Evolutionary conservation across 163 green algal genomes (phyloP).

Genomic region (Trebouxia gelatinosa): DNA sequence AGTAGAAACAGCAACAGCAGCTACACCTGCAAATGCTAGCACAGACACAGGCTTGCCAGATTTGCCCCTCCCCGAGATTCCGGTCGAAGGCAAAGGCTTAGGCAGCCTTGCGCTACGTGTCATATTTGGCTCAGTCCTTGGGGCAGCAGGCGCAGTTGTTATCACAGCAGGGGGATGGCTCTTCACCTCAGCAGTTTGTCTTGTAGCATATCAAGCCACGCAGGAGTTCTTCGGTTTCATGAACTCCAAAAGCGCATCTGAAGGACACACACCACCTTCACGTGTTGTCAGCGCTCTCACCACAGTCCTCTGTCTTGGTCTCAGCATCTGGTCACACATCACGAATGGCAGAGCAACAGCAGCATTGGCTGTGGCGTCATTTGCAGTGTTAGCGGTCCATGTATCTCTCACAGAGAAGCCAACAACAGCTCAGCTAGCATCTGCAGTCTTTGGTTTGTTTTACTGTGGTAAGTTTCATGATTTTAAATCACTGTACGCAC

Average conservation of each 20-base stretch:
- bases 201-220: slow-evolving; percentile 77
- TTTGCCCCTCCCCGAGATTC: background rate
- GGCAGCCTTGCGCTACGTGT: slow-evolving; percentile 57
- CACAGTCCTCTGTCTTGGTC: slow-evolving; percentile 74
- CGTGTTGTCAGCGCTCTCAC: slow-evolving; percentile 63
- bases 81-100: slow-evolving; percentile 22
- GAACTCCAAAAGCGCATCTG: slow-evolving; percentile 66
- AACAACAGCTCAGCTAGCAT: slow-evolving; percentile 84
- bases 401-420: slow-evolving; percentile 70
- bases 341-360: slow-evolving; percentile 54
- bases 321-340: slow-evolving; percentile 67
- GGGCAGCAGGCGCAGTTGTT: slow-evolving; percentile 55
- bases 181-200: slow-evolving; percentile 61
- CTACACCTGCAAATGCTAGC: slow-evolving; percentile 11
- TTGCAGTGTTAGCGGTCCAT: slow-evolving; percentile 83
- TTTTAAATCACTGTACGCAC: background rate
- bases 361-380: slow-evolving; percentile 77
- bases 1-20: slow-evolving; percentile 3
- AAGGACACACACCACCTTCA: slow-evolving; percentile 70
- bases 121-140: slow-evolving; percentile 70
- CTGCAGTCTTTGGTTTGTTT: slow-evolving; percentile 86
- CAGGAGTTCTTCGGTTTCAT: slow-evolving; percentile 86
- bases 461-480: slow-evolving; percentile 81
- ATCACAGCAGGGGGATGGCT: slow-evolving; percentile 67
- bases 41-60: slow-evolving; percentile 20